Percentiles rank a stretch among this genome's conserved stretches.
phyloP scores from a whole-genome alignment of 179 eudicot genomes.

The Camellia oleifera region DNA sequence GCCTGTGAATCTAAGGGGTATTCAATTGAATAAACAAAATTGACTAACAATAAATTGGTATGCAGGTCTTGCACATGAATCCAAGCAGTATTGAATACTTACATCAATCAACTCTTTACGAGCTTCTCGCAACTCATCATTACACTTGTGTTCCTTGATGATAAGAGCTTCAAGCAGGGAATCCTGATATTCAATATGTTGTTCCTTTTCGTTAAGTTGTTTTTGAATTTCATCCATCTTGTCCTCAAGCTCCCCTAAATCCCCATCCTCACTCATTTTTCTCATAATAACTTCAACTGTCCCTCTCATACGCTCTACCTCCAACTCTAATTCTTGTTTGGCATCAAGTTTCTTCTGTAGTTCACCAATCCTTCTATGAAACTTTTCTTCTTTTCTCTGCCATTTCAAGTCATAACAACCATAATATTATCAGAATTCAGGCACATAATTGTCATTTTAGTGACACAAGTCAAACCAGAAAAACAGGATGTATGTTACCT shows the following conservation, averaged over 20 bases:
- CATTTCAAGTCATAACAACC: background rate
- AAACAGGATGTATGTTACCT: conserved; percentile 4
- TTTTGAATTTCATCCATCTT: conserved; percentile 20
- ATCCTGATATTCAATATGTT: conserved; percentile 48
- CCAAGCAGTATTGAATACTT: conserved; percentile 12
- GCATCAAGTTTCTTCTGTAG: conserved; percentile 61
- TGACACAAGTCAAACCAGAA: background rate
- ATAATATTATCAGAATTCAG: background rate
- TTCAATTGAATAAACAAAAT: too few relatives aligned
- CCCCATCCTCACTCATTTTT: conserved; percentile 48
- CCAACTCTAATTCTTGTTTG: conserved; percentile 71
- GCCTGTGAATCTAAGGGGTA: too few relatives aligned
- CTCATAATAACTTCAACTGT: conserved; percentile 40
- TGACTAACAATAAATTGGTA: too few relatives aligned
- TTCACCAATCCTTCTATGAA: conserved; percentile 47
- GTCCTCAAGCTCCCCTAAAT: conserved; percentile 28
- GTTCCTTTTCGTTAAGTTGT: conserved; percentile 45
- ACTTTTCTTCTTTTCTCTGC: conserved; percentile 67
- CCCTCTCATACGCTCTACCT: conserved; percentile 47
- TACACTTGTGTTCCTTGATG: conserved; percentile 51
- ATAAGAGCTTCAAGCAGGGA: conserved; percentile 50
- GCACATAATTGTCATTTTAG: background rate
- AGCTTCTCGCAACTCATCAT: conserved; percentile 80
- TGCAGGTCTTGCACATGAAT: too few relatives aligned
- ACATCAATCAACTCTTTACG: conserved; percentile 67